A percentile compares a stretch with the other conserved stretches of the same genome.
These are phyloP conservation scores for Fusarium torreyae DNA, from an alignment of 2,329 filamentous ascomycete species.

Conservation along the genomic window DNA sequence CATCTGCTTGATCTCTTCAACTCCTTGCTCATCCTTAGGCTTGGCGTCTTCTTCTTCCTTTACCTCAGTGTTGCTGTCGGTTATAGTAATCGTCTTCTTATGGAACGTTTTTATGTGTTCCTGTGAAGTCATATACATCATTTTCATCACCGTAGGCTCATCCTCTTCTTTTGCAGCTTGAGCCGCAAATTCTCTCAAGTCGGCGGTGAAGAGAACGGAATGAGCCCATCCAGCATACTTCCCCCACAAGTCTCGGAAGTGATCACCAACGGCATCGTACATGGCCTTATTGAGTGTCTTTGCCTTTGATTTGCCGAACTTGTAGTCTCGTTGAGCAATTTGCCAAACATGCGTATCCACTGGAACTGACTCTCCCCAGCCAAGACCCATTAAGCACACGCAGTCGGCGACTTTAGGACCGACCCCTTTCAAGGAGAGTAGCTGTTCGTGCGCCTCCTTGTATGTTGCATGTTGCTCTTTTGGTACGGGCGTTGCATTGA, in stretches of 20 bases:
- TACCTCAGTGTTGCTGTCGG: constrained; percentile 33
- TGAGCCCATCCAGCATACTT: constrained; percentile 97
- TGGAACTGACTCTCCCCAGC: constrained; percentile 95
- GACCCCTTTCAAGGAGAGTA: constrained; percentile 87
- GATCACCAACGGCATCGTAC: constrained; percentile 91
- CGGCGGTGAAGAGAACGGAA: constrained; percentile 95
- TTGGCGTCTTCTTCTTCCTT: constrained; percentile 25
- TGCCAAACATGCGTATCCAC: constrained; percentile 99
- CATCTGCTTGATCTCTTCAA: constrained; percentile 25
- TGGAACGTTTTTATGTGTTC: constrained; percentile 45
- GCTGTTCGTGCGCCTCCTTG: constrained; percentile 82
- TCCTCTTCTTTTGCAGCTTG: constrained; percentile 56
- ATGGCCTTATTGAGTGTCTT: constrained; percentile 90
- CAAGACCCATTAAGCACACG: constrained; percentile 94
- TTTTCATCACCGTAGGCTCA: constrained; percentile 26
- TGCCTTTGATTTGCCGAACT: constrained; percentile 86
- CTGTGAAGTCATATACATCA: constrained; percentile 46
- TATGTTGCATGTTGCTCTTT: constrained; percentile 74
- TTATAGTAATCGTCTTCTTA: constrained; percentile 43
- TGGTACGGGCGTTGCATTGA: constrained; percentile 61
- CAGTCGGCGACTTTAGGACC: constrained; percentile 98
- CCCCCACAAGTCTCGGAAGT: constrained; percentile 92
- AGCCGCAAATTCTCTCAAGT: constrained; percentile 87
- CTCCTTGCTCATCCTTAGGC: constrained; percentile 32
- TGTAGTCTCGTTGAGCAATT: constrained; percentile 96